phyloP scores from a whole-genome alignment of 371 early-diverging fungal genomes.

The Nematocida minor region DNA sequence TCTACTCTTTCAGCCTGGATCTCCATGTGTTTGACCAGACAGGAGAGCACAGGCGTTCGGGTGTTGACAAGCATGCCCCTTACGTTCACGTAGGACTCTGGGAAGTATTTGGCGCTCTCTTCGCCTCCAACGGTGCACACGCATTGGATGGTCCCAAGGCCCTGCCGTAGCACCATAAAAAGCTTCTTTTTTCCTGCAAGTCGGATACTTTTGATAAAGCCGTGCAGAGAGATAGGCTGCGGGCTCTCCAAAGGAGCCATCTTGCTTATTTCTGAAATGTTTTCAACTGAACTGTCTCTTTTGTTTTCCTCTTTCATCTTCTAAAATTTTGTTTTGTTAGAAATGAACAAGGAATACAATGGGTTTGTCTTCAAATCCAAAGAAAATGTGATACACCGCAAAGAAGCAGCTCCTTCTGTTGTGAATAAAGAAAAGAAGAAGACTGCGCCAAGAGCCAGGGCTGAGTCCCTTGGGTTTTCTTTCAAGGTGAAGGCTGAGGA shows the following conservation, averaged over 20 bases:
- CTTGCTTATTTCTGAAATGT: background rate
- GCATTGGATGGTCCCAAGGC: slow-evolving; percentile 54
- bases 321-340: slow-evolving; percentile 40
- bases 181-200: slow-evolving; percentile 37
- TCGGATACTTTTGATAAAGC: slow-evolving; percentile 57
- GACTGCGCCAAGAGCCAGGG: background rate
- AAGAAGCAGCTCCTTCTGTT: background rate
- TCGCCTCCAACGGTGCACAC: slow-evolving; percentile 4
- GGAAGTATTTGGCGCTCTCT: background rate
- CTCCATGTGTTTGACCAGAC: slow-evolving; percentile 58
- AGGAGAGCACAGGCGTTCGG: slow-evolving; percentile 52
- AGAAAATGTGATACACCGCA: background rate
- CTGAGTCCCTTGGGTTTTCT: background rate
- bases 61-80: slow-evolving; percentile 39
- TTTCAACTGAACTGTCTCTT: background rate
- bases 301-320: slow-evolving; percentile 7
- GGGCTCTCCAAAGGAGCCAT: background rate
- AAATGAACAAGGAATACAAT: slow-evolving; percentile 36
- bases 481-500: background rate
- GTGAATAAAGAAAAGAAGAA: background rate
- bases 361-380: slow-evolving; percentile 42
- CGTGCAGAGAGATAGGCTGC: slow-evolving; percentile 41
- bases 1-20: slow-evolving; percentile 43
- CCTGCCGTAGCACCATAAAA: slow-evolving; percentile 61
- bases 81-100: slow-evolving; percentile 61